These are phyloP conservation scores for Melampsora occidentalis DNA, from an alignment of 1,284 basidiomycete genomes.

Conservation along the genomic window DNA sequence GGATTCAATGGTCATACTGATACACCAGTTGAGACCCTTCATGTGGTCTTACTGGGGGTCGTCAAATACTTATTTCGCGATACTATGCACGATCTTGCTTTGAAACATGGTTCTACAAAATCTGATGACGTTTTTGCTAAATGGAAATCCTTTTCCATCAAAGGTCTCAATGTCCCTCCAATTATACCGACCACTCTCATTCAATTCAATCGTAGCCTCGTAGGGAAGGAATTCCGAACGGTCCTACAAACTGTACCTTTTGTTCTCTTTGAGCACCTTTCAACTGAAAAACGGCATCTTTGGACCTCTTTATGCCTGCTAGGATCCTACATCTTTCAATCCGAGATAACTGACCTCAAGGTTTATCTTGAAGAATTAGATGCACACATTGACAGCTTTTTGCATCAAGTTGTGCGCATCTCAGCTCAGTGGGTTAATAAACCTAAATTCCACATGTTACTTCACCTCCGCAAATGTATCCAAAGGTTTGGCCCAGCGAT, in stretches of 20 bases:
- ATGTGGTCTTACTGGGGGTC: constrained; percentile 54
- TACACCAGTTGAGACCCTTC: constrained; percentile 55
- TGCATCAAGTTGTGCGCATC: not conserved
- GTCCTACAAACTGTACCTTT: constrained; percentile 56
- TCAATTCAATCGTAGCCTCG: constrained; percentile 52
- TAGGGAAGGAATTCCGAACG: constrained; percentile 54
- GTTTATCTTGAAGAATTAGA: constrained; percentile 50
- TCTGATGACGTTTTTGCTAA: constrained; percentile 47
- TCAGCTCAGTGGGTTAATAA: constrained; percentile 51
- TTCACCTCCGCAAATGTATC: constrained; percentile 48
- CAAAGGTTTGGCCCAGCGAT: not conserved
- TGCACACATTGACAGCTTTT: not conserved
- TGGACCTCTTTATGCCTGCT: constrained; percentile 54
- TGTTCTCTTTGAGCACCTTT: constrained; percentile 53
- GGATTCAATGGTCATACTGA: constrained; percentile 53
- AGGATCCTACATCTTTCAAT: constrained; percentile 55
- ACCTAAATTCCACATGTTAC: constrained; percentile 9
- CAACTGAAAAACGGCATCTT: constrained; percentile 45
- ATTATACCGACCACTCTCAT: constrained; percentile 51
- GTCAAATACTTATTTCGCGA: constrained; percentile 57
- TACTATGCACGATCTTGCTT: constrained; percentile 48
- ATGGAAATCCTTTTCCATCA: constrained; percentile 49
- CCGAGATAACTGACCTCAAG: constrained; percentile 53
- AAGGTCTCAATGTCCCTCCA: constrained; percentile 49
- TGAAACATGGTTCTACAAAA: constrained; percentile 39